Base-by-base conservation (phyloP, 2,329 filamentous ascomycete species). In the Penicillium verrucosum region DNA sequence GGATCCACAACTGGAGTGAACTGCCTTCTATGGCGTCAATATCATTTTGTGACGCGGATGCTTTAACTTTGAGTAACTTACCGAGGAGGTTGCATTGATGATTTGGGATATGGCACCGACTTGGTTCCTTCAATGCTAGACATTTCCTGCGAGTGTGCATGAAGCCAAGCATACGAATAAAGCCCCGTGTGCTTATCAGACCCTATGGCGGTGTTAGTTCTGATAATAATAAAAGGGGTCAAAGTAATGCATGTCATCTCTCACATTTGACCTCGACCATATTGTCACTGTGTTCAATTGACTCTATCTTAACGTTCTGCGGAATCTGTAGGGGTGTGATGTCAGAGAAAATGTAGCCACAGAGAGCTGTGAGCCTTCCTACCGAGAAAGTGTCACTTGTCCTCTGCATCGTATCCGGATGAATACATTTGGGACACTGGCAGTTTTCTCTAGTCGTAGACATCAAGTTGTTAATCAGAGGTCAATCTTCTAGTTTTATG, bases 391-490 rank as follows among this genome's bases (percentile, higher is more conserved):
- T 89, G 65, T 90, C 82, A 54, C 89, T 79, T 49, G 83, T 81
- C 27, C 87, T 78, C 72, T 92, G 89, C 70, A 81, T 84, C 5
- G 89, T 92, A 59, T 86, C 82, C 55, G 83, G 82, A 70, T 91
- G 87, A 25, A 89, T 80, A 68, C 89, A 92, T 58, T 77, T 70
- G 1, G 72, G 65, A 68, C 89, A 92, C 57, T 85, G 86, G 67
- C 89, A 92, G 66, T 90, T 88, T 65, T 92, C 89, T 60, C 88
- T 87, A 25, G 16, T 67, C 61, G 63, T 38, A 68, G 18, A 12
- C 21, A 29, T 5, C 14, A 16, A 46, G 32, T 23, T 21, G 34
- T 54, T 45, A 55, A 40, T 16, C n/a, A 43, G 27, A 21, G 29
- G 1, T 42, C 21, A 43, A 5, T 18, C 16, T 54, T 29, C 47